Base-by-base conservation (phyloP, 2,329 filamentous ascomycete genomes). In the Epichloe glyceriae region DNA sequence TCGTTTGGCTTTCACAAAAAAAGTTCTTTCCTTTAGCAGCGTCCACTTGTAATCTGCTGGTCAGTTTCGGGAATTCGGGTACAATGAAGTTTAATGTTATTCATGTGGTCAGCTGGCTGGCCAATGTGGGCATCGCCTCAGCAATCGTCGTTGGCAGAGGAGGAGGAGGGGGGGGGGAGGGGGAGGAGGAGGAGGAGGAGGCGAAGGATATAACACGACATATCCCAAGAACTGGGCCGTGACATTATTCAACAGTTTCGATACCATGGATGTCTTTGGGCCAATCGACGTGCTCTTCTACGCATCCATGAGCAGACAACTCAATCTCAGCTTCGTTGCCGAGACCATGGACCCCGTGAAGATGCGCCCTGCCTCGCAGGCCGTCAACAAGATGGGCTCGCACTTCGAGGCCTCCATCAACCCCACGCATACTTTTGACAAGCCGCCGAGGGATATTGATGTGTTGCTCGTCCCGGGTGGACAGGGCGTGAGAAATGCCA, bases 381-480 rank as follows among this genome's bases (percentile, higher is more conserved):
- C 33, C 19, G n/a, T 39, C 42, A 53, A 50, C 47, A 50, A 40
- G 39, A 8, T 19, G 51, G 57, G 59, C 52, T 62, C 61, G 17
- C 55, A 56, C 43, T 67, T 70, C 51, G 61, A 57, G 44, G 61
- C 67, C 22, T 52, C 55, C 38, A 50, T 73, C 37, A 54, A 64
- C 39, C 67, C 72, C 14, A 73, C 71, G 4, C 66, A 69, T 58
- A 83, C 80, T 0, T 80, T 79, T 56, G 67, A 62, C 45, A 61
- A 67, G 3, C 68, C 72, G 2, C 75, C 73, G 1, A 64, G 64
- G 3, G 68, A 72, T 3, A 73, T 73, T 1, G 67, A 68, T 10
- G 77, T 85, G 5, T 68, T 86, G 12, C 61, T 87, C 14, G 64
- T 86, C 7, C 83, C 83, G 0, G 82, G 83, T 6, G 82, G 83